Base-by-base conservation (phyloP, 2,329 filamentous ascomycete species). In the Colletotrichum tanaceti region DNA sequence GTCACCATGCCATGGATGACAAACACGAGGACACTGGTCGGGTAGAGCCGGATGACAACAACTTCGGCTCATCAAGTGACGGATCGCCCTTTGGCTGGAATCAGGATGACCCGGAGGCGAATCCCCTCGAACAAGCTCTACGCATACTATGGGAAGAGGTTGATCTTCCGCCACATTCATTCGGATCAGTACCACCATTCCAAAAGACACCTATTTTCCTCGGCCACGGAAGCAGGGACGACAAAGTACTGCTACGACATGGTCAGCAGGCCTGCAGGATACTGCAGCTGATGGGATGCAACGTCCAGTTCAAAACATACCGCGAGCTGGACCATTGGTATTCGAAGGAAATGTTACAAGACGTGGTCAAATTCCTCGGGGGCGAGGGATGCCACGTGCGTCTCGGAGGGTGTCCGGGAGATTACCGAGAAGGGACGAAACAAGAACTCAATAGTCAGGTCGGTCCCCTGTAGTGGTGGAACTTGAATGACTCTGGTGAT, bases 251-350 rank as follows among this genome's bases (percentile, higher is more conserved):
- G 38, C 47, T 79, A 20, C 46, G 68, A 3, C 73, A 82, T 38
- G 82, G 81, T 0, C 65, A 73, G n/a, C 73, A 77, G 14, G 76
- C 82, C 0, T 73, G 73, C 1, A 72, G 72, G 1, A 75, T 77
- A 43, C 71, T 87, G 22, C 58, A 72, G 1, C 71, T 70, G 2
- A 67, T 84, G 58, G 80, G 79, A 0, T 69, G 79, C 28, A 58
- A 75, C 1, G 77, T 80, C 0, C 61, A 77, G 9, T 81, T 81
- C 72, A 75, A 75, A 10, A 74, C 75, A 9, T 86, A 86, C 62
- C 67, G 75, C 5, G 78, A 73, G 0, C 72, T 85, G 2, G 82
- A 77, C 0, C 84, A 87, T 68, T 85, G 82, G 80, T 82, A 84
- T 59, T 82, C 79, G 1, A 65, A 72, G 1, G 72, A 77, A 32